These are phyloP conservation scores for Royoungia palumana DNA, from an alignment of 768 basidiomycete species.

Conservation along the genomic window DNA sequence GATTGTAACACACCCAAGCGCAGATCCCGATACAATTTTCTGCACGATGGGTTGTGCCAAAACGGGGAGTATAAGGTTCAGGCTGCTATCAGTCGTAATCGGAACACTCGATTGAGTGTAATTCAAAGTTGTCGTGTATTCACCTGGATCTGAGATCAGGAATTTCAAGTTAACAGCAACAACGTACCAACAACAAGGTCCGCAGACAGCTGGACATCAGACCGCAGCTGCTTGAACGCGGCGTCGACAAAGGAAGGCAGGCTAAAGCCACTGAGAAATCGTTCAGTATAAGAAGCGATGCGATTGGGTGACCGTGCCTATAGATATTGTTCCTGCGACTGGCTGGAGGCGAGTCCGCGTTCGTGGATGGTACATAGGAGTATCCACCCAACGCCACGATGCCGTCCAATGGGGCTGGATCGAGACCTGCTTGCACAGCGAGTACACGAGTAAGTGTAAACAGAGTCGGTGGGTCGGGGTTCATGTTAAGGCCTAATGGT, in stretches of 20 bases:
- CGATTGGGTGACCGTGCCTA: constrained; percentile 35
- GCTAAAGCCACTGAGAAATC: constrained; percentile 49
- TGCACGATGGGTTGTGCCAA: constrained; percentile 76
- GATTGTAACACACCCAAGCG: constrained; percentile 43
- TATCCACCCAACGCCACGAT: constrained; percentile 69
- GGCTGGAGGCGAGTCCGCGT: constrained; percentile 32
- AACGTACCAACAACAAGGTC: constrained; percentile 54
- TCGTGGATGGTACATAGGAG: constrained; percentile 42
- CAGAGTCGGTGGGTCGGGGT: constrained; percentile 62
- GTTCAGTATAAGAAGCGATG: constrained; percentile 1
- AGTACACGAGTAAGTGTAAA: constrained; percentile 70
- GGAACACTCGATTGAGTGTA: constrained; percentile 57
- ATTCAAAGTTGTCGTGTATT: constrained; percentile 59
- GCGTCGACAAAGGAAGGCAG: constrained; percentile 58
- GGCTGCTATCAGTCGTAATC: constrained; percentile 55
- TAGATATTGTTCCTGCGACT: constrained; percentile 48
- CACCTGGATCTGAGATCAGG: constrained; percentile 39
- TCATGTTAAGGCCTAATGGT: constrained; percentile 56
- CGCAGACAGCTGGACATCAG: constrained; percentile 56
- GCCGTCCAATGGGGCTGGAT: constrained; percentile 58
- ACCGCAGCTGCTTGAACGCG: constrained; percentile 62
- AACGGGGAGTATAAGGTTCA: constrained; percentile 63
- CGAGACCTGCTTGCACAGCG: constrained; percentile 59
- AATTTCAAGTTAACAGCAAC: background rate
- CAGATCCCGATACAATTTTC: constrained; percentile 57